phyloP scores from a whole-genome alignment of 441 rosid genomes.

The Biscutella laevigata region DNA sequence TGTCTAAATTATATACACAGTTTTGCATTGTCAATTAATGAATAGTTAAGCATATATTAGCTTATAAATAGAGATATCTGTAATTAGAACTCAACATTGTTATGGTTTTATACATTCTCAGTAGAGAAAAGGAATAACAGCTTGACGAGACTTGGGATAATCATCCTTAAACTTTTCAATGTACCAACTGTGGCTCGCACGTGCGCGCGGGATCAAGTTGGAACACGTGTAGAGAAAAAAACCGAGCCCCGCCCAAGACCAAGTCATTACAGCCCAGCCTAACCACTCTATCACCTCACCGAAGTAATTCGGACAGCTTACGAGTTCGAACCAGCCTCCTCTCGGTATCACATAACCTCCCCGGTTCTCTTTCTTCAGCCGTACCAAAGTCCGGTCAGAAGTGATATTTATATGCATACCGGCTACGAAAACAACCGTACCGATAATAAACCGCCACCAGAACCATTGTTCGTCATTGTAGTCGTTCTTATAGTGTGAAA shows the following conservation, averaged over 20 bases:
- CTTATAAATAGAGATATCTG: too few relatives aligned
- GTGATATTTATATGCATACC: constrained; percentile 59
- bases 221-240: constrained; percentile 65
- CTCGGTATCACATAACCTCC: constrained; percentile 54
- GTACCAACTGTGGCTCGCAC: constrained; percentile 59
- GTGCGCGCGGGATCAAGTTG: constrained; percentile 68
- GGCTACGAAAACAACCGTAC: constrained; percentile 36
- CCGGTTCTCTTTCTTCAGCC: constrained; percentile 46
- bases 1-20: not conserved
- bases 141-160: constrained; percentile 56
- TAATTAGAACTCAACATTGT: too few relatives aligned
- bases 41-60: too few relatives aligned
- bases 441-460: constrained; percentile 48
- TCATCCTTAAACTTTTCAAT: constrained; percentile 62
- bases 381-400: constrained; percentile 54
- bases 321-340: constrained; percentile 60
- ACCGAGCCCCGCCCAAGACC: constrained; percentile 75
- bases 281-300: constrained; percentile 85
- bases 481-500: constrained; percentile 60
- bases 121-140: constrained; percentile 57
- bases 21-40: too few relatives aligned
- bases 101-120: too few relatives aligned
- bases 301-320: constrained; percentile 75
- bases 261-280: constrained; percentile 80
- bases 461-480: constrained; percentile 40